Percentiles rank a stretch among this genome's conserved stretches.
Conservation (phyloP, 2,329 filamentous ascomycete species). For the Cordyceps fumosorosea region DNA sequence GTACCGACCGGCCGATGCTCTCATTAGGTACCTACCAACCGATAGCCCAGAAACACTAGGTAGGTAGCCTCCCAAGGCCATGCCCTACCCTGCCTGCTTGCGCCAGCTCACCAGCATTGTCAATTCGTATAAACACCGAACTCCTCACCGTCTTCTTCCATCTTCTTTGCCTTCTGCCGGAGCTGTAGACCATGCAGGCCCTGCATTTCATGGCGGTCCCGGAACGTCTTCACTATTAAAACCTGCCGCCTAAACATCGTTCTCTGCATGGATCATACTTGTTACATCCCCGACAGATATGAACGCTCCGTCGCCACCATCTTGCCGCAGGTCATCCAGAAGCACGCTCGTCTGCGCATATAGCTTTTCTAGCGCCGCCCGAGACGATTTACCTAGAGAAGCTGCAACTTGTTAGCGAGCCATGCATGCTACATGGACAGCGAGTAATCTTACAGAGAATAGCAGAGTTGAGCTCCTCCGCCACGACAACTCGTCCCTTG, state of each 20-base stretch:
- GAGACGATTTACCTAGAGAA: conserved; percentile 82
- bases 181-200: no score
- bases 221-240: neutral
- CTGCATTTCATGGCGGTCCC: neutral
- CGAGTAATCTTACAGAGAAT: conserved; percentile 66
- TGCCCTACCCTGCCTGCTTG: neutral
- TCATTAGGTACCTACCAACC: neutral
- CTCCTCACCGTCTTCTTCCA: conserved; percentile 2
- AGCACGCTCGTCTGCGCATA: conserved; percentile 82
- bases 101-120: neutral
- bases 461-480: conserved; percentile 89
- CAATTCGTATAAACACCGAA: neutral
- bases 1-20: neutral
- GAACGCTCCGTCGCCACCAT: conserved; percentile 76
- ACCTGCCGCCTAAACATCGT: conserved; percentile 16
- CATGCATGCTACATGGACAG: neutral
- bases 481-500: conserved; percentile 68
- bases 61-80: neutral
- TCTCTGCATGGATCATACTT: conserved; percentile 30
- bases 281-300: conserved; percentile 54
- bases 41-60: neutral
- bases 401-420: conserved; percentile 44
- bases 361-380: conserved; percentile 75
- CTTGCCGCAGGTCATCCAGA: conserved; percentile 72
- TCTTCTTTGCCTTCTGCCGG: no score